A percentile compares a stretch with the other conserved stretches of the same genome.
Evolutionary conservation across 2,329 filamentous ascomycete species (phyloP).

Genomic region (Alternaria ventricosa): DNA sequence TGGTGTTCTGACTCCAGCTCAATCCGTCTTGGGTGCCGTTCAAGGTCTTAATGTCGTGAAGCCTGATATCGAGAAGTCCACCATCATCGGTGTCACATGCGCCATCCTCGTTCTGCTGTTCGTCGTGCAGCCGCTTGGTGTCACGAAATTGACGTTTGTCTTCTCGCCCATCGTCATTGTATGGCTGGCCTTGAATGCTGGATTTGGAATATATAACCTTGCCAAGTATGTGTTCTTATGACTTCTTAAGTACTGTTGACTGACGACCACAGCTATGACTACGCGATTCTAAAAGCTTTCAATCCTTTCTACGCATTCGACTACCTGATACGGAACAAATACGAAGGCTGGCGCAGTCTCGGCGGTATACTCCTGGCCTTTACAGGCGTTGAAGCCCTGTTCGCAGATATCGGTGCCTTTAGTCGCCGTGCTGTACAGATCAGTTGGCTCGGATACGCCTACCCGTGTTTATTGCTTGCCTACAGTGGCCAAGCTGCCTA

Average conservation of each 20-base stretch:
- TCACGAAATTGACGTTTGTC: conserved; percentile 62
- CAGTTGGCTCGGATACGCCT: conserved; percentile 72
- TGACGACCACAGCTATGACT: conserved; percentile 49
- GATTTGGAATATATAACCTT: conserved; percentile 65
- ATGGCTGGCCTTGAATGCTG: conserved; percentile 70
- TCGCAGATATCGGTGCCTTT: conserved; percentile 80
- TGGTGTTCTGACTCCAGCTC: conserved; percentile 71
- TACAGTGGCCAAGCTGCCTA: conserved; percentile 79
- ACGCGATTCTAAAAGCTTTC: conserved; percentile 60
- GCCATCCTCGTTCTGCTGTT: conserved; percentile 70
- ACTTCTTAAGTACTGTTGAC: conserved; percentile 1
- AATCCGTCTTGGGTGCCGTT: conserved; percentile 73
- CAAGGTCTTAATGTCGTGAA: conserved; percentile 66
- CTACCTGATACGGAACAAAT: conserved; percentile 66
- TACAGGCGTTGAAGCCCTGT: conserved; percentile 78
- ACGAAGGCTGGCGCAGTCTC: conserved; percentile 68
- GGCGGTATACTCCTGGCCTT: conserved; percentile 78
- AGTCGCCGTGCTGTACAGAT: conserved; percentile 71
- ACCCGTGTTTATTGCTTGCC: conserved; percentile 70
- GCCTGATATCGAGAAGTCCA: conserved; percentile 61
- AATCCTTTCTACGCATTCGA: conserved; percentile 64
- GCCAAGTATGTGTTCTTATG: conserved; percentile 23
- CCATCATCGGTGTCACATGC: conserved; percentile 69
- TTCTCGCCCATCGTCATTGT: conserved; percentile 73
- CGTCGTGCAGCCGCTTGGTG: conserved; percentile 69